Base-by-base conservation (phyloP, 192 early-diverging fungal species). In the Coemansia sp. region DNA sequence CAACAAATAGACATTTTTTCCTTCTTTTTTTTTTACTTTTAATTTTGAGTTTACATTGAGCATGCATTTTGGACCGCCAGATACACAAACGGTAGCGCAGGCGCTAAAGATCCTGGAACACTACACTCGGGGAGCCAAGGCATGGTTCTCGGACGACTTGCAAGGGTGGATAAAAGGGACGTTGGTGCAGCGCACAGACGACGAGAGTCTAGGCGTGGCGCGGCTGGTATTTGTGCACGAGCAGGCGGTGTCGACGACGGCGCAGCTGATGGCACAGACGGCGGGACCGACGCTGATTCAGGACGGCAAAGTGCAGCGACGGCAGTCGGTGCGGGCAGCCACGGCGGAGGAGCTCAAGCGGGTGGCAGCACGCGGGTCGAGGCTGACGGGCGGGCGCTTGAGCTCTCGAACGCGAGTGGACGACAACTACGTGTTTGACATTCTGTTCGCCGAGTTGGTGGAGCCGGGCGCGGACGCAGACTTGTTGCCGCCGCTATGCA, bases 121-220 rank as follows among this genome's bases (percentile, higher is more conserved):
- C 52, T 90, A 83, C 67, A 79, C 81, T 47, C 83, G 84, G 52
- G 89, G 88, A 31, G 85, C 85, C 53, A 76, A 80, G 56, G 93
- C 92, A 36, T 97, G 93, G 93, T 91, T 96, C 64, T 81, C 83
- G 50, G 90, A 97, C 59, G 84, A 85, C 2, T 80, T 84, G 32
- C 88, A 93, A 49, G 93, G 87, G 21, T 97, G 91, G 90, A 77
- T 90, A 51, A 83, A 87, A 54, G 93, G 83, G 26, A 66, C 73
- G 16, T 60, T 76, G 23, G 62, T 65, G 36, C 73, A 76, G 58
- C 55, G 73, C 37, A 65, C 66, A 3, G 66, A 76, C 51, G 73
- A 76, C 34, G 38, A 21, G 28, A 40, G 55, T 10, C 28, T 76
- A 34, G 73, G 73, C 11, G 64, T 76, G 15, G 57, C 58, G 7